Conservation (phyloP, 2,329 filamentous ascomycete genomes). For the Chaetomium sp. region DNA sequence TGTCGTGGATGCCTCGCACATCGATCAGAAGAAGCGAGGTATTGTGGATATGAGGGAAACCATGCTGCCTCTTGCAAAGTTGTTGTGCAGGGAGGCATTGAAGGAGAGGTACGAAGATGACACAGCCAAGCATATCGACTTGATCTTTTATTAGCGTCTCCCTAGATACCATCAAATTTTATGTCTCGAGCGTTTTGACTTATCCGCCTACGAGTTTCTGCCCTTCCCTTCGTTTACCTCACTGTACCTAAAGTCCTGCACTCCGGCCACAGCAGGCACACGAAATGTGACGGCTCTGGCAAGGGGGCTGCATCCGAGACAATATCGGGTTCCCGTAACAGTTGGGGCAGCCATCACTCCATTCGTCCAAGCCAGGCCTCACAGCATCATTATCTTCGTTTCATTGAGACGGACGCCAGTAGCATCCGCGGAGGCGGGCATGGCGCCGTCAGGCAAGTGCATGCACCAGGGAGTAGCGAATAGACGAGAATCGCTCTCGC, state of each 20-base stretch:
- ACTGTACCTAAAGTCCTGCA: not conserved
- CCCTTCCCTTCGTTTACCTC: not conserved
- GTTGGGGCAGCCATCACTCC: not conserved
- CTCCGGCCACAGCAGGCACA: not conserved
- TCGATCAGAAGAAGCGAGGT: slow-evolving; percentile 92
- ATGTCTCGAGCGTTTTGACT: not conserved
- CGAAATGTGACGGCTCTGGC: not conserved
- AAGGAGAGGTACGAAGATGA: slow-evolving; percentile 65
- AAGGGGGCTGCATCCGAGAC: not conserved
- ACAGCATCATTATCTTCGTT: not conserved
- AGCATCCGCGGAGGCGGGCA: not conserved
- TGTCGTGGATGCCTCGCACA: slow-evolving; percentile 86
- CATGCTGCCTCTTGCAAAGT: slow-evolving; percentile 74
- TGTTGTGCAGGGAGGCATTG: slow-evolving; percentile 72
- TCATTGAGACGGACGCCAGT: not conserved
- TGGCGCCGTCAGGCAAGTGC: not conserved
- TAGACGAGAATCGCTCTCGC: not conserved
- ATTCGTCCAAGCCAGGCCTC: not conserved
- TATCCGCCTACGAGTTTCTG: not conserved
- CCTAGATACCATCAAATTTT: slow-evolving; percentile 19
- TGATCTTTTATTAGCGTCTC: slow-evolving; percentile 63
- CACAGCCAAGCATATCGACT: slow-evolving; percentile 58
- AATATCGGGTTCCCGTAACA: not conserved
- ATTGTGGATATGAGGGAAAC: slow-evolving; percentile 96
- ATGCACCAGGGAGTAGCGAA: not conserved